Evolutionary conservation across 495 filamentous ascomycete species (phyloP).

Genomic region (Cairneyella variabilis): DNA sequence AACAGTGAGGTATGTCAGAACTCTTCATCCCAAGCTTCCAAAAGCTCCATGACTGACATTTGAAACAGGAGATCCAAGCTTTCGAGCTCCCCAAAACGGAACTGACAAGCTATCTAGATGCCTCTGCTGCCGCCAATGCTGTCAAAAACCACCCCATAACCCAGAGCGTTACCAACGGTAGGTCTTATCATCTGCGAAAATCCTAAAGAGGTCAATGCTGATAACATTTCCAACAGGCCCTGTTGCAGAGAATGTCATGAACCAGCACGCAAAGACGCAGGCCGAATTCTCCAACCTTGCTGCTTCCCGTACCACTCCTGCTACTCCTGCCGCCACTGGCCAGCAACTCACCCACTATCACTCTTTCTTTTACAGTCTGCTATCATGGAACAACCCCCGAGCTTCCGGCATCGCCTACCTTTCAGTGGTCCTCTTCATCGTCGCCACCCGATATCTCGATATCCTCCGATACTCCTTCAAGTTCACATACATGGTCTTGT

Average conservation of each 20-base stretch:
- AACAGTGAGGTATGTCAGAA: slow-evolving; percentile 30
- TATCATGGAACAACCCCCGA: slow-evolving; percentile 63
- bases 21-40: not conserved
- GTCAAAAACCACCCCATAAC: slow-evolving; percentile 34
- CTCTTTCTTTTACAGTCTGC: slow-evolving; percentile 86
- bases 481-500: slow-evolving; percentile 60
- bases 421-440: slow-evolving; percentile 72
- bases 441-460: slow-evolving; percentile 85
- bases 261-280: slow-evolving; percentile 65
- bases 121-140: slow-evolving; percentile 29
- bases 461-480: slow-evolving; percentile 87
- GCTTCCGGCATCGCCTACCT: slow-evolving; percentile 84
- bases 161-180: slow-evolving; percentile 31
- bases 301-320: slow-evolving; percentile 62
- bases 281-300: slow-evolving; percentile 74
- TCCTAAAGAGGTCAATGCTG: slow-evolving; percentile 4
- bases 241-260: slow-evolving; percentile 71
- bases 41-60: slow-evolving; percentile 10
- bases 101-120: slow-evolving; percentile 30
- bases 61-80: slow-evolving; percentile 18
- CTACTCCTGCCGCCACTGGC: slow-evolving; percentile 68
- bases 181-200: slow-evolving; percentile 10
- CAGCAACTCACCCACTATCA: slow-evolving; percentile 95
- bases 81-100: slow-evolving; percentile 13
- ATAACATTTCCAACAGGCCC: slow-evolving; percentile 51